Base-by-base conservation (phyloP, 352 stramenopile genomes). In the Phytopythium boreale region DNA sequence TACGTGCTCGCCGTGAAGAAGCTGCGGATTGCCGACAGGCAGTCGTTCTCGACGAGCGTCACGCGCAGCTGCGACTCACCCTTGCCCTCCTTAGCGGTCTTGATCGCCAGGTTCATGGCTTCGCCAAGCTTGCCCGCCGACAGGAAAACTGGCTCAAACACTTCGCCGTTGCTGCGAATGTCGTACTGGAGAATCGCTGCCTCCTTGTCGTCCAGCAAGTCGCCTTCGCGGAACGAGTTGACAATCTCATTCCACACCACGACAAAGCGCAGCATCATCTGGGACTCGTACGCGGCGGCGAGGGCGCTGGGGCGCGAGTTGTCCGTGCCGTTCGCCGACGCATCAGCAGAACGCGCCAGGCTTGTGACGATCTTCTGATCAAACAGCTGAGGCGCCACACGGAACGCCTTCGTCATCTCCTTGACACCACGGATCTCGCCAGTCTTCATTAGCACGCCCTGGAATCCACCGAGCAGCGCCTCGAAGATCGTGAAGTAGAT, bases 131-230 rank as follows among this genome's bases (percentile, higher is more conserved):
- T 95, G 22, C 87, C 87, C 36, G 87, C 87, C 20, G 87, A 94
- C 26, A 95, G 62, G 62, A 95, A 95, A 5, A 95, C 85, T 0
- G 87, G 87, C 61, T 95, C 87, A 50, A 93, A 94, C 29, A 95
- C 87, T 65, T 93, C 84, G 9, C 87, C 87, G 15, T 87, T 92
- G 68, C 85, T 93, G 50, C 82, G 85, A 31, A 95, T 94, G 66
- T 95, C 83, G 59, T 92, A 92, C 67, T 92, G 83, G 39, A 92
- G 61, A 31, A 92, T 90, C 10, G 83, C 82, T 2, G 83, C 83
- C 58, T 92, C 83, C 59, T 90, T 92, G 62, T 92, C 83, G 24
- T 92, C 83, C 6, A 92, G 59, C 50, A 92, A 61, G 67, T 92
- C 83, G 6, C 78, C 76, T 61, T 89, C 82, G 19, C 83, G 79